A percentile compares a stretch with the other conserved stretches of the same genome.
Conservation (phyloP, 2,329 filamentous ascomycete genomes). For the Neonectria punicea region DNA sequence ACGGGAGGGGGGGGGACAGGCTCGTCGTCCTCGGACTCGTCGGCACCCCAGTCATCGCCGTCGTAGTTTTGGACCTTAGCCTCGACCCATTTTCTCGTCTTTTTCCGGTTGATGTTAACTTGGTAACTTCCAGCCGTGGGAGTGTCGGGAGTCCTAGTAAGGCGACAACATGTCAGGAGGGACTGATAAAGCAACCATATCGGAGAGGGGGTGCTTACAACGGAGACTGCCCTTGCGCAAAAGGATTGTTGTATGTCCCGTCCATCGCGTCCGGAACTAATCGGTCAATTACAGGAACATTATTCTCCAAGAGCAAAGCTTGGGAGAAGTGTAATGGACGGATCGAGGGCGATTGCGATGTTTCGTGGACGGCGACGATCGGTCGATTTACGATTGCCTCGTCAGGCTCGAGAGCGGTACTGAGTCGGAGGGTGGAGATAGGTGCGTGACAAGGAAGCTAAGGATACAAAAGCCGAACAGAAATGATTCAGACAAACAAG, state of each 20-base stretch:
- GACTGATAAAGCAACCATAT: neutral
- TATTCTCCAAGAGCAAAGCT: slow-evolving; percentile 29
- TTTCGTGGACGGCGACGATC: slow-evolving; percentile 16
- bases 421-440: slow-evolving; percentile 16
- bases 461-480: slow-evolving; percentile 22
- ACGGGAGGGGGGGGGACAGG: slow-evolving; percentile 51
- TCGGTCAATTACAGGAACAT: slow-evolving; percentile 37
- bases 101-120: slow-evolving; percentile 86
- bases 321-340: slow-evolving; percentile 2
- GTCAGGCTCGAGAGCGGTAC: slow-evolving; percentile 21
- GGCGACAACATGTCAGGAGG: slow-evolving; percentile 23
- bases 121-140: slow-evolving; percentile 66
- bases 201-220: slow-evolving; percentile 36
- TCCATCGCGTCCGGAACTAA: slow-evolving; percentile 41
- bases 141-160: slow-evolving; percentile 45
- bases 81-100: slow-evolving; percentile 95
- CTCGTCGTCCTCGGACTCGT: slow-evolving; percentile 70
- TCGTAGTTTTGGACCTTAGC: slow-evolving; percentile 89
- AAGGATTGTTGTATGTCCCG: slow-evolving; percentile 44
- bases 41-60: slow-evolving; percentile 91
- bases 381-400: slow-evolving; percentile 23
- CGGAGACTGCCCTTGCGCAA: slow-evolving; percentile 42
- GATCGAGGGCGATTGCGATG: slow-evolving; percentile 18
- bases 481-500: slow-evolving; percentile 5
- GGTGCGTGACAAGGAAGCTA: slow-evolving; percentile 22